Percentiles rank a stretch among this genome's conserved stretches.
These are phyloP conservation scores for Piedraia hortae DNA, from an alignment of 2,329 filamentous ascomycete genomes.

Conservation along the genomic window DNA sequence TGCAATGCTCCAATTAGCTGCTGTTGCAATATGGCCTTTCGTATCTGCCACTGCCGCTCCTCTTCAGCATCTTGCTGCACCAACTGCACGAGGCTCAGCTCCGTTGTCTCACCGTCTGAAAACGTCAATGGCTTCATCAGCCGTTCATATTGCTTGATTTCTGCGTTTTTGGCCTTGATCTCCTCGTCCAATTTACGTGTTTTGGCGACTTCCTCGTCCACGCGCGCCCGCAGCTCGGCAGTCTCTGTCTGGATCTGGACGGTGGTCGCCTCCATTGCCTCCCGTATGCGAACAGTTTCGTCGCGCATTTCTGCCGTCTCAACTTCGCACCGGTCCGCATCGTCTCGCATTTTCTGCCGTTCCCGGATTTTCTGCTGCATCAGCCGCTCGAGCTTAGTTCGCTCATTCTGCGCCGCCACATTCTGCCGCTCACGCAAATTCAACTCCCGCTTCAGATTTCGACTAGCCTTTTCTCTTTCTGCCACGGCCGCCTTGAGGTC, in stretches of 20 bases:
- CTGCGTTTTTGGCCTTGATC: slow-evolving; percentile 39
- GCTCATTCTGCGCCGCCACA: slow-evolving; percentile 50
- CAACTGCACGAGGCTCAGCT: slow-evolving; percentile 11
- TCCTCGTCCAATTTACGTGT: slow-evolving; percentile 43
- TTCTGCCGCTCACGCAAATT: slow-evolving; percentile 58
- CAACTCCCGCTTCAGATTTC: slow-evolving; percentile 57
- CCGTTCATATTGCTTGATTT: slow-evolving; percentile 46
- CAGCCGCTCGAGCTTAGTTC: slow-evolving; percentile 46
- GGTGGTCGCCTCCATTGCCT: slow-evolving; percentile 16
- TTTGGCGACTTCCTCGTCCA: slow-evolving; percentile 16
- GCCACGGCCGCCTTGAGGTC: slow-evolving; percentile 50
- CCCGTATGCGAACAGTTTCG: slow-evolving; percentile 17
- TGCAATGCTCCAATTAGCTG: slow-evolving; percentile 10
- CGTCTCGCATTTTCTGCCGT: slow-evolving; percentile 40
- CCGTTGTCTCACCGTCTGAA: slow-evolving; percentile 5
- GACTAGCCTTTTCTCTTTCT: slow-evolving; percentile 74
- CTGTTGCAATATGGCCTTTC: slow-evolving; percentile 8
- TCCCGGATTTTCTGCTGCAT: slow-evolving; percentile 42
- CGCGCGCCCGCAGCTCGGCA: slow-evolving; percentile 16
- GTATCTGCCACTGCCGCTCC: slow-evolving; percentile 14
- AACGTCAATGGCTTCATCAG: slow-evolving; percentile 25
- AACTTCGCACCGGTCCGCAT: slow-evolving; percentile 38
- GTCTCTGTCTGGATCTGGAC: slow-evolving; percentile 12
- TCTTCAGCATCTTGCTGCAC: slow-evolving; percentile 15
- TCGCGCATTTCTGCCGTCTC: slow-evolving; percentile 29